Evolutionary conservation across 2,329 filamentous ascomycete species (phyloP), one percentile per base, ranked within the genome.

Genomic region (Keithomyces neogunnii): DNA sequence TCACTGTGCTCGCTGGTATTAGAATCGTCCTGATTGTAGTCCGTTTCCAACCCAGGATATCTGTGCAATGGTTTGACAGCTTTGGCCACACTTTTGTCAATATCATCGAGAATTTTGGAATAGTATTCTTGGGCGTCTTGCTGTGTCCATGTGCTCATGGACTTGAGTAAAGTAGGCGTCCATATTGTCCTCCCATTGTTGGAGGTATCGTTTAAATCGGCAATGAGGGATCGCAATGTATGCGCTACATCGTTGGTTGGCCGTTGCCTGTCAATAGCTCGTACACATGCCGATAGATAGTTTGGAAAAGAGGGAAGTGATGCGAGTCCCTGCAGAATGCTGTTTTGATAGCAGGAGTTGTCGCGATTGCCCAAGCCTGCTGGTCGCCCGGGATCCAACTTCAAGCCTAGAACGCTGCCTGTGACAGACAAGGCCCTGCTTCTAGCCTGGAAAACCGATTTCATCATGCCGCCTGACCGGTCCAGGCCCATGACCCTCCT

Each of bases 61-160:
- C 58, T 61, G 10, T 60, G 61, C 10, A 51, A 50, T 28, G 52
- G 57, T 5, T 65, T 60, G 19, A 67, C 61, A 45, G 76, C 75
- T 57, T 75, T 78, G 26, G 74, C 71, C 40, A 89, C 74, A 62
- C 95, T 89, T 61, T 85, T 86, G 61, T 96, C 89, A 31, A 96
- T 74, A 59, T 91, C 85, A 58, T 92, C 89, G 46, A 96, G 69
- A 11, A 99, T 77, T 62, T 92, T 95, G 13, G 89, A 92, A 61
- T 88, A 96, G 66, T 97, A 99, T 67, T 99, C 93, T 64, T 97
- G 93, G 4, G 93, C 93, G 69, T 99, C 93, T 68, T 99, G 93
- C 65, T 97, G 93, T 59, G 95, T 88, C 81, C 88, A 95, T 32
- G 88, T 96, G 67, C 86, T 92, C 85, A 97, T 95, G 8, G 85